Percentiles rank a stretch among this genome's conserved stretches.
Evolutionary conservation across 345 rosid species (phyloP).

Genomic region (Euphorbia pulcherrima): DNA sequence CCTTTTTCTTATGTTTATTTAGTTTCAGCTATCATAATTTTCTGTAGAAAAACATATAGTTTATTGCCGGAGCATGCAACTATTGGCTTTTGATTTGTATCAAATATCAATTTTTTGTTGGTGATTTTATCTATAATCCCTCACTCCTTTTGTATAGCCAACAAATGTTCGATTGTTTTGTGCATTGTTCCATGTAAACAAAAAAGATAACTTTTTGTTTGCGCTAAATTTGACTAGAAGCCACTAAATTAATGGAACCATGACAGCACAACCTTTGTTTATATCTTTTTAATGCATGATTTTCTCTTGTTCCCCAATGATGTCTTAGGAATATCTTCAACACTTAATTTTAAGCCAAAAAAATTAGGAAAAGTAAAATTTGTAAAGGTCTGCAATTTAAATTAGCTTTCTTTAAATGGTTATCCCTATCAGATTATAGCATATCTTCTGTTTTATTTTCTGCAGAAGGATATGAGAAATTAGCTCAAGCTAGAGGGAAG

Average conservation of each 20-base stretch:
- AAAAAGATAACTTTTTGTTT: background rate
- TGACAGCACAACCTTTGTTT: background rate
- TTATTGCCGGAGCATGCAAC: background rate
- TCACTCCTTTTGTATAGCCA: background rate
- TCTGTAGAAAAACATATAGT: background rate
- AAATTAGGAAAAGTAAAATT: background rate
- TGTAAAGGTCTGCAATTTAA: background rate
- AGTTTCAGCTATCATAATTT: background rate
- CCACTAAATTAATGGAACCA: background rate
- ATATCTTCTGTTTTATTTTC: slow-evolving; percentile 8
- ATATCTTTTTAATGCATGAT: background rate
- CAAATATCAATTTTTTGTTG: background rate
- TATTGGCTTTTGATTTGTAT: background rate
- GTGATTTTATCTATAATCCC: background rate
- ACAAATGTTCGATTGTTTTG: background rate
- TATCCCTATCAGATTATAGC: background rate
- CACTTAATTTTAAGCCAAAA: background rate
- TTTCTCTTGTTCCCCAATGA: background rate
- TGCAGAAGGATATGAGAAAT: slow-evolving; percentile 78
- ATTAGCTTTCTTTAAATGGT: background rate
- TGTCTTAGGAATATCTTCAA: background rate
- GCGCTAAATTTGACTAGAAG: background rate
- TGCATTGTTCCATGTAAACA: background rate
- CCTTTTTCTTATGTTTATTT: background rate
- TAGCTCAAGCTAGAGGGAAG: slow-evolving; percentile 53